These are phyloP conservation scores for Rhizoctonia solani DNA, from an alignment of 1,284 basidiomycete species.

Conservation along the genomic window DNA sequence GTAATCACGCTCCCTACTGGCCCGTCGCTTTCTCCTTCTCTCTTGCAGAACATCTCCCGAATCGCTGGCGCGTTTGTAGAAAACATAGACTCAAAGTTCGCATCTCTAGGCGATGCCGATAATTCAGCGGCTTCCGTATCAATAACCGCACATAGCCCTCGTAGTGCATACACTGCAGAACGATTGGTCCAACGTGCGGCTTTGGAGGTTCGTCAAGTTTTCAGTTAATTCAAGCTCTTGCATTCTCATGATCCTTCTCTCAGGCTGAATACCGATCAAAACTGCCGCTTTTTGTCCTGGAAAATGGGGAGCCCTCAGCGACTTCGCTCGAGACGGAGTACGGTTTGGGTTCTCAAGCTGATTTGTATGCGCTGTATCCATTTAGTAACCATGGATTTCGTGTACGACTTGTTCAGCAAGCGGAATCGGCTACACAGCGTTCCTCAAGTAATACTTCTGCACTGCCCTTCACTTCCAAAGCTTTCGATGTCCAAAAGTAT, in stretches of 20 bases:
- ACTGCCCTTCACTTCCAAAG: neutral
- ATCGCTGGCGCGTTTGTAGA: slow-evolving; percentile 18
- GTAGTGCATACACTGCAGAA: slow-evolving; percentile 27
- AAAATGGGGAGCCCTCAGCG: no score
- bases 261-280: slow-evolving; percentile 15
- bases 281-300: neutral
- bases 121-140: neutral
- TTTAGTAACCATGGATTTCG: slow-evolving; percentile 14
- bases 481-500: neutral
- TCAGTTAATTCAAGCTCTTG: neutral
- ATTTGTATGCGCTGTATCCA: slow-evolving; percentile 21
- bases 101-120: neutral
- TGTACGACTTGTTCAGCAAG: slow-evolving; percentile 1
- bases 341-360: no score
- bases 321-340: no score
- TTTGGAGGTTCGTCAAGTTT: slow-evolving; percentile 3
- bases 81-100: neutral
- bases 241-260: neutral
- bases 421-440: no score
- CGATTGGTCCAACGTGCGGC: slow-evolving; percentile 23
- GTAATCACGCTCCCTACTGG: slow-evolving; percentile 11
- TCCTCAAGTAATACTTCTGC: slow-evolving; percentile 1
- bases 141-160: slow-evolving; percentile 7
- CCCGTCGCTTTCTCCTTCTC: neutral
- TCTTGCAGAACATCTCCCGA: slow-evolving; percentile 19